These are phyloP conservation scores for Sordariomycetes sp. DNA, from an alignment of 2,329 filamentous ascomycete genomes.

Conservation along the genomic window DNA sequence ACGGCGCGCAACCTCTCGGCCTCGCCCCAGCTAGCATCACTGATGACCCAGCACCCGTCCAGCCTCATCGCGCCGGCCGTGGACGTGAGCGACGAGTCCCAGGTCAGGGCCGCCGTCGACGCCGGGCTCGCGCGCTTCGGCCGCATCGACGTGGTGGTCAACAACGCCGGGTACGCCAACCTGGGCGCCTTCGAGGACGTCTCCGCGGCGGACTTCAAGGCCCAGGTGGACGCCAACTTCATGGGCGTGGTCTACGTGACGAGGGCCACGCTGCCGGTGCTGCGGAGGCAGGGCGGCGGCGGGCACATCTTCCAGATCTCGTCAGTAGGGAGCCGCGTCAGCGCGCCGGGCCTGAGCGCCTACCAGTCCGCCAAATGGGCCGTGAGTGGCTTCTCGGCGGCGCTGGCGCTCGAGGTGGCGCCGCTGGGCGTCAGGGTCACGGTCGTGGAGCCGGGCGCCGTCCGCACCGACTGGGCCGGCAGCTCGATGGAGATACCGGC, in stretches of 20 bases:
- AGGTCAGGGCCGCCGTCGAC: constrained; percentile 20
- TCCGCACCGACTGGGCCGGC: constrained; percentile 28
- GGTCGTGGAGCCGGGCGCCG: constrained; percentile 28
- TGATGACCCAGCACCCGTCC: too few species aligned
- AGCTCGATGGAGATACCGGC: constrained; percentile 13
- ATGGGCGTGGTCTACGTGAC: constrained; percentile 48
- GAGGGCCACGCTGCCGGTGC: constrained; percentile 23
- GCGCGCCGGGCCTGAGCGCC: constrained; percentile 19
- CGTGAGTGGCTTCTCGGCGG: constrained; percentile 25
- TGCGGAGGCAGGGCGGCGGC: constrained; percentile 18
- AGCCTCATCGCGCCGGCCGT: constrained; percentile 28
- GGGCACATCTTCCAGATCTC: constrained; percentile 29
- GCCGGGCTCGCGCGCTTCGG: constrained; percentile 36
- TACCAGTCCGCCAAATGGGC: constrained; percentile 31
- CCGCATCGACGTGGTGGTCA: constrained; percentile 49
- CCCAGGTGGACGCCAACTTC: constrained; percentile 51
- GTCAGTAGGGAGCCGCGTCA: constrained; percentile 23
- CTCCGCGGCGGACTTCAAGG: constrained; percentile 34
- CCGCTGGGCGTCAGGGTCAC: constrained; percentile 28
- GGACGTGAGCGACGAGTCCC: constrained; percentile 43
- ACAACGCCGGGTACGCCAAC: constrained; percentile 53
- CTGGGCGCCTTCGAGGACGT: constrained; percentile 42
- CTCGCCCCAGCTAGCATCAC: too few species aligned
- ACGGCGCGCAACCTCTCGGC: constrained; percentile 32
- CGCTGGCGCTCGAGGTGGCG: constrained; percentile 22